Evolutionary conservation across 805 yeast species (phyloP).

Genomic region (Candida succiphila): DNA sequence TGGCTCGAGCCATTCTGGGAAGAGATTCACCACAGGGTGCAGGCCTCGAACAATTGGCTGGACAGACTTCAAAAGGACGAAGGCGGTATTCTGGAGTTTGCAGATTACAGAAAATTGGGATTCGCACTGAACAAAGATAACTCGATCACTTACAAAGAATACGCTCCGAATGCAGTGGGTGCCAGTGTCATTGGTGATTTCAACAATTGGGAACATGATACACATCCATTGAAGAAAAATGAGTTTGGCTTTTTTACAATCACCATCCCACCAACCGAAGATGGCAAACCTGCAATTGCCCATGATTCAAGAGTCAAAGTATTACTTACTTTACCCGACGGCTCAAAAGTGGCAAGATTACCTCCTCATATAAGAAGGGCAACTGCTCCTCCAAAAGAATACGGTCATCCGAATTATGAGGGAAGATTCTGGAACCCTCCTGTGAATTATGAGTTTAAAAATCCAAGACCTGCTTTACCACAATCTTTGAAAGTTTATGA

Average conservation of each 20-base stretch:
- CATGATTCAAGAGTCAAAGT: slow-evolving; percentile 78
- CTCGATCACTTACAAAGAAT: slow-evolving; percentile 60
- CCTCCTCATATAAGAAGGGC: slow-evolving; percentile 90
- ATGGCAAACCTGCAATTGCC: slow-evolving; percentile 55
- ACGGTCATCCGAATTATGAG: slow-evolving; percentile 48
- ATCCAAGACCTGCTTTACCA: slow-evolving; percentile 51
- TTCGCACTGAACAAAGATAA: slow-evolving; percentile 53
- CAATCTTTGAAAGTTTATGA: slow-evolving; percentile 71
- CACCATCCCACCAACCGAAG: slow-evolving; percentile 38
- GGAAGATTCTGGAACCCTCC: slow-evolving; percentile 90
- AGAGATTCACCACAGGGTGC: slow-evolving; percentile 61
- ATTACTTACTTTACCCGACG: slow-evolving; percentile 52
- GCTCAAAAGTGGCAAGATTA: slow-evolving; percentile 65
- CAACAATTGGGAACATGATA: slow-evolving; percentile 64
- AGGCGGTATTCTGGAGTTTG: slow-evolving; percentile 59
- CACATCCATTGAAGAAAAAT: slow-evolving; percentile 49
- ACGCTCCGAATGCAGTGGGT: slow-evolving; percentile 78
- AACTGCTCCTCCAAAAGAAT: slow-evolving; percentile 56
- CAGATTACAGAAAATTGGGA: slow-evolving; percentile 70
- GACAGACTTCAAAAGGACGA: slow-evolving; percentile 43
- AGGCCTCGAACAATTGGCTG: slow-evolving; percentile 56
- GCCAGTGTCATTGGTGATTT: slow-evolving; percentile 90
- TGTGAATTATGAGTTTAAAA: slow-evolving; percentile 43
- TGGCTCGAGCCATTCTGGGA: slow-evolving; percentile 73
- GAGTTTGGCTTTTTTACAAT: slow-evolving; percentile 65